Evolutionary conservation across 495 filamentous ascomycete genomes (phyloP).

Genomic region (Bryoglossum gracile): DNA sequence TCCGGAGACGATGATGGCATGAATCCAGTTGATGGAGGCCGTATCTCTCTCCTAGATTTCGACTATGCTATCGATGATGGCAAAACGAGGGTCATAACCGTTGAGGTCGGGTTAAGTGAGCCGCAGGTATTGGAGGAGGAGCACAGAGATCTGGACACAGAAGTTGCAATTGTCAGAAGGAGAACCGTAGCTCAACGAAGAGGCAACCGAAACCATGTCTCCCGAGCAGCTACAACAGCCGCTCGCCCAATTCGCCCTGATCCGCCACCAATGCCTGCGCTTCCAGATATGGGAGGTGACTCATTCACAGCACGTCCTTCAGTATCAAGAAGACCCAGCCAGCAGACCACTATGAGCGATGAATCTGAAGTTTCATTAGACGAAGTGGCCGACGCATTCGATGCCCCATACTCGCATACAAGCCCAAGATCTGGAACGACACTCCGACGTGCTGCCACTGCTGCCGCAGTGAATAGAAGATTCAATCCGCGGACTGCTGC

Average conservation of each 20-base stretch:
- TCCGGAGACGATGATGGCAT: slow-evolving; percentile 66
- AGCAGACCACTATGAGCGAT: slow-evolving; percentile 22
- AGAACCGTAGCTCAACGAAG: slow-evolving; percentile 58
- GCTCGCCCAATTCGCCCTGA: slow-evolving; percentile 8
- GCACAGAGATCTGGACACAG: slow-evolving; percentile 67
- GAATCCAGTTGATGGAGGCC: slow-evolving; percentile 71
- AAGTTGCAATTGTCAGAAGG: slow-evolving; percentile 74
- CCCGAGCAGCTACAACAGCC: slow-evolving; percentile 12
- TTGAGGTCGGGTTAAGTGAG: slow-evolving; percentile 67
- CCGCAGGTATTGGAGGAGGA: slow-evolving; percentile 68
- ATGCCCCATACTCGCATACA: slow-evolving; percentile 69
- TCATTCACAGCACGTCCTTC: slow-evolving; percentile 19
- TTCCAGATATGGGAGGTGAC: slow-evolving; percentile 12
- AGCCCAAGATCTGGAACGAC: slow-evolving; percentile 71
- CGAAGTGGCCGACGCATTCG: slow-evolving; percentile 52
- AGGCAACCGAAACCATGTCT: slow-evolving; percentile 16
- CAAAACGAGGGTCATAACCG: slow-evolving; percentile 45
- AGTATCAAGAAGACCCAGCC: slow-evolving; percentile 27
- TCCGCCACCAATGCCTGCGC: slow-evolving; percentile 12
- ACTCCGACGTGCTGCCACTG: slow-evolving; percentile 71
- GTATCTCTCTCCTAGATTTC: slow-evolving; percentile 74
- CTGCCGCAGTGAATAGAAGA: slow-evolving; percentile 60
- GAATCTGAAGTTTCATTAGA: slow-evolving; percentile 30
- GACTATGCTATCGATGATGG: slow-evolving; percentile 52
- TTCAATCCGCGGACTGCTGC: slow-evolving; percentile 40